Evolutionary conservation across 306 rosid species (phyloP), one percentile per base, ranked within the genome.

Genomic region (Amphicarpaea edgeworthii): DNA sequence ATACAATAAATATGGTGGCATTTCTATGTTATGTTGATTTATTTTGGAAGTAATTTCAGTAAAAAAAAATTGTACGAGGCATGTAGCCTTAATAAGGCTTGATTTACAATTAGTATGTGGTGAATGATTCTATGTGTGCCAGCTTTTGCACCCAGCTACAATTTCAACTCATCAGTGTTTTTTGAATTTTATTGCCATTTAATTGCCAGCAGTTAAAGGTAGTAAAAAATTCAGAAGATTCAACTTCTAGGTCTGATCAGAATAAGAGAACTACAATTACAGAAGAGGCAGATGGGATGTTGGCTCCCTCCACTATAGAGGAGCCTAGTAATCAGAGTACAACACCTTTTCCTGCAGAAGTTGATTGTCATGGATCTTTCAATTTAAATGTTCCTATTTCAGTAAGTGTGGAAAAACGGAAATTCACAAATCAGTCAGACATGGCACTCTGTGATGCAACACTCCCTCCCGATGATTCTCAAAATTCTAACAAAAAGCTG

Each of bases 401-500:
- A 41, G 75, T 80, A 64, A 81, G 58, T 64, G 32, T 61, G 51
- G 86, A 86, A 59, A 95, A 95, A 80, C 93, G 90, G 26, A 87
- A 88, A 80, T 75, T 71, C 61, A 8, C 78, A 67, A 34, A 82
- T 79, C 83, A 79, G 43, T 69, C 82, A 20, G 88, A 86, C 57
- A 60, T 72, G 45, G 45, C 57, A 66, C 50, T 19, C 63, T 68
- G 76, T 78, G 89, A 76, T 32, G 79, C 73, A 63, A 77, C 49
- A 40, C 54, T 77, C 37, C 45, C 77, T 73, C 77, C 91, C 62
- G 86, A 84, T 85, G 84, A 84, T 68, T 70, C 78, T 71, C 82
- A 53, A 55, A 71, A 73, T 53, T 83, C 87, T 60, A 70, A 61
- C 59, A 92, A 95, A 87, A 95, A 86, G 78, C 90, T 79, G 83